These are phyloP conservation scores for Talaromyces sp. DNA, from an alignment of 2,329 filamentous ascomycete species.

Conservation along the genomic window DNA sequence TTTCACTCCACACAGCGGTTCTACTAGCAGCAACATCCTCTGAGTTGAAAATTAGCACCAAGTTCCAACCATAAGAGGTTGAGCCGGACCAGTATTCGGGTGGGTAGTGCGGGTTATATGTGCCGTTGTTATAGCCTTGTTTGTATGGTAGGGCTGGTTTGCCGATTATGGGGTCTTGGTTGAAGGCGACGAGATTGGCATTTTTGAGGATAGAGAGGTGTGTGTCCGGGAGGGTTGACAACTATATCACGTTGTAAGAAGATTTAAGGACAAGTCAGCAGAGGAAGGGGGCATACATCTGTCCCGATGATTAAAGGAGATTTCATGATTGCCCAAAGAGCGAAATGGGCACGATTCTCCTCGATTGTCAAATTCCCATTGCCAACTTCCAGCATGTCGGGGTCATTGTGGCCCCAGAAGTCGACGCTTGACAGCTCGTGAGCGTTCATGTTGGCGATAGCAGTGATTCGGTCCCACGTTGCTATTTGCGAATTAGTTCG, in stretches of 20 bases:
- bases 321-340: conserved; percentile 52
- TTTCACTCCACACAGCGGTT: conserved; percentile 29
- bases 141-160: conserved; percentile 43
- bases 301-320: conserved; percentile 50
- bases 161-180: conserved; percentile 47
- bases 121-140: conserved; percentile 37
- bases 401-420: conserved; percentile 52
- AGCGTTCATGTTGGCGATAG: conserved; percentile 50
- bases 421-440: conserved; percentile 44
- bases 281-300: conserved; percentile 23
- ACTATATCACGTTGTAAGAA: conserved; percentile 20
- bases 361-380: conserved; percentile 46
- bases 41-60: conserved; percentile 34
- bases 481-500: conserved; percentile 18
- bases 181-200: conserved; percentile 38
- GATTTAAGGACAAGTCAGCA: no score
- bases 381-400: conserved; percentile 51
- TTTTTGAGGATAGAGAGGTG: conserved; percentile 46
- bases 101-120: conserved; percentile 32
- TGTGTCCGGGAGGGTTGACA: conserved; percentile 35
- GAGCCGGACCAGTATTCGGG: conserved; percentile 38
- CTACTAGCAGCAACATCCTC: conserved; percentile 24
- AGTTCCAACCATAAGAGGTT: conserved; percentile 27
- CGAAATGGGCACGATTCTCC: conserved; percentile 51
- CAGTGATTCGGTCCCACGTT: conserved; percentile 30